phyloP scores from a whole-genome alignment of 331 rosid genomes.

The Rosa hybrid region DNA sequence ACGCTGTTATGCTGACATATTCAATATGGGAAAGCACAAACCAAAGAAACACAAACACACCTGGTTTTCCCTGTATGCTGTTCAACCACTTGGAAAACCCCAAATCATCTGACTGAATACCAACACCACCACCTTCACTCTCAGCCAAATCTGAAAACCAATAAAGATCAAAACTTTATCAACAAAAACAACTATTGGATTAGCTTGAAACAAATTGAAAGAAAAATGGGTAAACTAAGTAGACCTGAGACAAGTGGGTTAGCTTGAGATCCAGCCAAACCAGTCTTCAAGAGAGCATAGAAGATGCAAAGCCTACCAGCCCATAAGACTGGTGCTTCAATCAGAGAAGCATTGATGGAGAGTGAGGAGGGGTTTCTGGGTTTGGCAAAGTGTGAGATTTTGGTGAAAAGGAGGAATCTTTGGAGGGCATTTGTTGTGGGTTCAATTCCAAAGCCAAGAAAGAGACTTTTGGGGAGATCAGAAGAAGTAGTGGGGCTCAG shows the following conservation, averaged over 20 bases:
- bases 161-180: slow-evolving; percentile 10
- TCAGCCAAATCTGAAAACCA: slow-evolving; percentile 55
- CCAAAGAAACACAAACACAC: slow-evolving; percentile 33
- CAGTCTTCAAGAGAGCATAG: slow-evolving; percentile 83
- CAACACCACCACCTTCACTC: slow-evolving; percentile 34
- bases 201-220: neutral
- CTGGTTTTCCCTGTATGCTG: slow-evolving; percentile 73
- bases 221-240: neutral
- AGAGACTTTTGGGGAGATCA: slow-evolving; percentile 49
- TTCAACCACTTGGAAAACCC: slow-evolving; percentile 91
- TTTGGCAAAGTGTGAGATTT: slow-evolving; percentile 12
- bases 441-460: slow-evolving; percentile 30
- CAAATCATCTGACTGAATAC: slow-evolving; percentile 62
- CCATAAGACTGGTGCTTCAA: slow-evolving; percentile 86
- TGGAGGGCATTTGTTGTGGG: slow-evolving; percentile 32
- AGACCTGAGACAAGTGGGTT: slow-evolving; percentile 84
- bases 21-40: neutral
- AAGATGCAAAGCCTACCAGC: slow-evolving; percentile 80
- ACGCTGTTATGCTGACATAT: neutral
- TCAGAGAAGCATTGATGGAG: slow-evolving; percentile 51
- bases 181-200: neutral
- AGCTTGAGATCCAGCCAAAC: slow-evolving; percentile 83
- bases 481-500: slow-evolving; percentile 18
- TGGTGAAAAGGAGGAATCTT: slow-evolving; percentile 28
- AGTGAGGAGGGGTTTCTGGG: neutral